Conservation (phyloP, 768 basidiomycete species). For the Scleroderma citrinum region DNA sequence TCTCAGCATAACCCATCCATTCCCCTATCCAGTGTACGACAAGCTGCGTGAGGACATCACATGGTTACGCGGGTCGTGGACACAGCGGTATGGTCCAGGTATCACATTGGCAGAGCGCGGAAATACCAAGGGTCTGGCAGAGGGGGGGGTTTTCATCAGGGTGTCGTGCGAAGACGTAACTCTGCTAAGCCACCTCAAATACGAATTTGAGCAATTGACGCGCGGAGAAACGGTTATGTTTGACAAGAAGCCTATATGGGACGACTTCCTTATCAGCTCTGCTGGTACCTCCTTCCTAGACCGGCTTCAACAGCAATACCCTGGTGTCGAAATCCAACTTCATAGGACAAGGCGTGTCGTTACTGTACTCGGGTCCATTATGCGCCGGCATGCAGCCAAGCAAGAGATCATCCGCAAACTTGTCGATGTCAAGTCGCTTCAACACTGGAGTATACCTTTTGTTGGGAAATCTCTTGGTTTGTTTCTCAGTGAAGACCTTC, state of each 20-base stretch:
- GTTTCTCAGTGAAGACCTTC: slow-evolving; percentile 43
- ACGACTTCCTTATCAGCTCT: slow-evolving; percentile 47
- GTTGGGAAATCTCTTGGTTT: slow-evolving; percentile 38
- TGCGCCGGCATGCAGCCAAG: slow-evolving; percentile 36
- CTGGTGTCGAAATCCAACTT: slow-evolving; percentile 38
- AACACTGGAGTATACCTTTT: slow-evolving; percentile 41
- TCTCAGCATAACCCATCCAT: slow-evolving; percentile 42
- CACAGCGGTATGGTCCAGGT: slow-evolving; percentile 22
- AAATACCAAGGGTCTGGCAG: not conserved
- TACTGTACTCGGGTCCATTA: slow-evolving; percentile 48
- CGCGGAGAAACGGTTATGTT: slow-evolving; percentile 53
- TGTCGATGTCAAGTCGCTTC: slow-evolving; percentile 36
- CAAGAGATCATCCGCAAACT: slow-evolving; percentile 44
- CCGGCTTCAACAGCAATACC: slow-evolving; percentile 33
- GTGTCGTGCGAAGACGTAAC: slow-evolving; percentile 46
- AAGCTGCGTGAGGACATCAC: slow-evolving; percentile 41
- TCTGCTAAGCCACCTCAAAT: slow-evolving; percentile 50
- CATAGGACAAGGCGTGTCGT: slow-evolving; percentile 40
- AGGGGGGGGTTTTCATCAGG: slow-evolving; percentile 33
- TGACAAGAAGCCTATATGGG: slow-evolving; percentile 56
- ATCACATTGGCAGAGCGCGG: slow-evolving; percentile 25
- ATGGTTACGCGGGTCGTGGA: slow-evolving; percentile 35
- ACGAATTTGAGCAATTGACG: slow-evolving; percentile 53
- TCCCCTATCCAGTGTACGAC: slow-evolving; percentile 35
- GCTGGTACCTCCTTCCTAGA: slow-evolving; percentile 42